These are phyloP conservation scores for Yarrowia sp. DNA, from an alignment of 805 yeast species.

Conservation along the genomic window DNA sequence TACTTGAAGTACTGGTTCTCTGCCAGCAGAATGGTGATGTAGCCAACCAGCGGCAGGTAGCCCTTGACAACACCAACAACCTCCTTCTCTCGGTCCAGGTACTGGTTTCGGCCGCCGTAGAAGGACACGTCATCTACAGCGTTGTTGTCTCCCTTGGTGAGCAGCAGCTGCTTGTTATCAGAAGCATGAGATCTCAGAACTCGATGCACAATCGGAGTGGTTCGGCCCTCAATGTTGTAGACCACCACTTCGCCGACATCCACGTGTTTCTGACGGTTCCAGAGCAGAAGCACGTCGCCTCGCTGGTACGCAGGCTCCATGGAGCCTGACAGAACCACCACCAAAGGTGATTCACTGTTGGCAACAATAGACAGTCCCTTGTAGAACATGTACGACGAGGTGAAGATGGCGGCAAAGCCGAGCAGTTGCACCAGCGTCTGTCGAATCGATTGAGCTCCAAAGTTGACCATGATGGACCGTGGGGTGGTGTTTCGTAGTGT, in stretches of 20 bases:
- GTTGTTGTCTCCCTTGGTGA: conserved; percentile 96
- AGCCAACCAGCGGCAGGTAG: conserved; percentile 85
- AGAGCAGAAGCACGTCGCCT: conserved; percentile 87
- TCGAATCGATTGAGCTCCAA: conserved; percentile 23
- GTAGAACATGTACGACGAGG: conserved; percentile 92
- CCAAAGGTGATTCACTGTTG: conserved; percentile 87
- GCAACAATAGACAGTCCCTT: conserved; percentile 71
- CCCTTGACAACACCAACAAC: conserved; percentile 85
- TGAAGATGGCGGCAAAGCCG: conserved; percentile 70
- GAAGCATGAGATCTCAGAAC: conserved; percentile 74
- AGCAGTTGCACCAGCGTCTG: conserved; percentile 48
- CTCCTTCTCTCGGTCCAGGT: conserved; percentile 72
- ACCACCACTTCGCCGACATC: conserved; percentile 92
- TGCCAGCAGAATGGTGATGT: conserved; percentile 83
- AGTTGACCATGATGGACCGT: conserved; percentile 10
- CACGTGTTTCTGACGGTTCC: conserved; percentile 71
- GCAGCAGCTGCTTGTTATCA: conserved; percentile 56
- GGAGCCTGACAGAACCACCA: conserved; percentile 94
- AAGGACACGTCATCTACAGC: conserved; percentile 85
- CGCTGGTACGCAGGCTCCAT: conserved; percentile 99
- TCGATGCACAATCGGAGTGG: conserved; percentile 95
- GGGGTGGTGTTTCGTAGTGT: too few relatives aligned
- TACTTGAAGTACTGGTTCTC: conserved; percentile 83
- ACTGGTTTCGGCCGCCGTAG: conserved; percentile 71
- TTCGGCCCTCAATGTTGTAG: conserved; percentile 71